Base-by-base conservation (phyloP, 352 stramenopile genomes). In the Blastocystis sp. region DNA sequence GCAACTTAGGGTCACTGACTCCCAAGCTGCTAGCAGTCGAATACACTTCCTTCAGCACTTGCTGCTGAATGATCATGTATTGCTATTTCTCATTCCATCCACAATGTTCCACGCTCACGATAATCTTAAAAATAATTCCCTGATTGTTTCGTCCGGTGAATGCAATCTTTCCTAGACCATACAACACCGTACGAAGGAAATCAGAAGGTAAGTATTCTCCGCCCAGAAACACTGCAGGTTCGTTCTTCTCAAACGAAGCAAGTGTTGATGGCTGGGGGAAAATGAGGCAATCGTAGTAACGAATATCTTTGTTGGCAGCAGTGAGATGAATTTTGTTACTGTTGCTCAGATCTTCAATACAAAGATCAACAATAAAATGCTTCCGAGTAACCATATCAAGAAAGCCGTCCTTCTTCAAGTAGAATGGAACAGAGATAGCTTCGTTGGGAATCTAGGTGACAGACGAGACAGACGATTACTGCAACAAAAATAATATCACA, bases 31-130 rank as follows among this genome's bases (percentile, higher is more conserved):
- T 41, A 5, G 73, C 50, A 8, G 73, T 85, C 20, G 73, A 43
- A 47, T 85, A 85, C n/a, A 85, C 73, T n/a, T 85, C 73, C 37
- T 68, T 85, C 47, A 85, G 39, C 20, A 62, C 73, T n/a, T 85
- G 73, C 73, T 85, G 43, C 55, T 85, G 73, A 50, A 85, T 85
- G 4, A 85, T 62, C 34, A 68, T 41, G 55, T 85, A 85, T 41
- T 85, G 73, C 73, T 85, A 47, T 34, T 11, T 20, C 26, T 85
- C 45, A 85, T 24, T 18, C n/a, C 11, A 9, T 18, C 4, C 50
- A 7, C 4, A 24, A 26, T 69, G 11, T 65, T 34, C 6, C 55
- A 85, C 73, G 24, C 43, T 66, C 26, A 85, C 53, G 30, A 85
- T 85, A 50, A 85, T 85, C 73, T 85, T 85, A 43, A 66, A 85